Percentiles rank a stretch among this genome's conserved stretches.
phyloP scores from a whole-genome alignment of 2,329 filamentous ascomycete species.

The Calonectria leucothoes region DNA sequence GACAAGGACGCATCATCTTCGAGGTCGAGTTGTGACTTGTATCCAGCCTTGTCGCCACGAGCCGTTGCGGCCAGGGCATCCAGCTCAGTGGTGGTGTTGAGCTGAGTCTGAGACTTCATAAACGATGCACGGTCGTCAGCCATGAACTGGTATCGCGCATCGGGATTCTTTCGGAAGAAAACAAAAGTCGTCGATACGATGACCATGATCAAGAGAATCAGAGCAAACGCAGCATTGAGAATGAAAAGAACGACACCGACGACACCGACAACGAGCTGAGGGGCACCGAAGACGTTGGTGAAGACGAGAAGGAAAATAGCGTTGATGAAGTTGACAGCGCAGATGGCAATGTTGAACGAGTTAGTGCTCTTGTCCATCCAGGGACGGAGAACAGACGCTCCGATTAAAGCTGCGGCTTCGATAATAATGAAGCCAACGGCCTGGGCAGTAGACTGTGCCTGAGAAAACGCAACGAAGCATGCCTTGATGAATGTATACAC shows the following conservation, averaged over 20 bases:
- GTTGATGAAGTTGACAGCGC: conserved; percentile 90
- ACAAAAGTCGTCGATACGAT: conserved; percentile 71
- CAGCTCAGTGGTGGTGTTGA: conserved; percentile 82
- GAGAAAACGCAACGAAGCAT: conserved; percentile 87
- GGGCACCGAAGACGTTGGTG: conserved; percentile 86
- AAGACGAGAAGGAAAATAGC: conserved; percentile 91
- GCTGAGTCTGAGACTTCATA: conserved; percentile 93
- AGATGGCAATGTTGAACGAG: conserved; percentile 94
- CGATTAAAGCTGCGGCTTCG: conserved; percentile 82
- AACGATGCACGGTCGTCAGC: conserved; percentile 95
- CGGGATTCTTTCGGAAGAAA: conserved; percentile 91
- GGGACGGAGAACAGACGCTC: conserved; percentile 82
- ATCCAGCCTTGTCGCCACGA: conserved; percentile 78
- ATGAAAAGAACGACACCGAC: conserved; percentile 93
- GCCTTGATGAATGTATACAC: conserved; percentile 86
- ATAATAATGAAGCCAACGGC: conserved; percentile 86
- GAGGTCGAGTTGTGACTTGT: conserved; percentile 57
- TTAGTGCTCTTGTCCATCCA: conserved; percentile 99
- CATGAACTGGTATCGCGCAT: conserved; percentile 96
- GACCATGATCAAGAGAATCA: conserved; percentile 86
- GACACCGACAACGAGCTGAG: conserved; percentile 84
- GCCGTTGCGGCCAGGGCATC: conserved; percentile 91
- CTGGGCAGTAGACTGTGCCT: conserved; percentile 77
- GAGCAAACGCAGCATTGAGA: conserved; percentile 84
- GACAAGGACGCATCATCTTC: conserved; percentile 57